Evolutionary conservation across 1,139 yeast species (phyloP), one percentile per base, ranked within the genome.

Genomic region (Meyerozyma smithsonii): DNA sequence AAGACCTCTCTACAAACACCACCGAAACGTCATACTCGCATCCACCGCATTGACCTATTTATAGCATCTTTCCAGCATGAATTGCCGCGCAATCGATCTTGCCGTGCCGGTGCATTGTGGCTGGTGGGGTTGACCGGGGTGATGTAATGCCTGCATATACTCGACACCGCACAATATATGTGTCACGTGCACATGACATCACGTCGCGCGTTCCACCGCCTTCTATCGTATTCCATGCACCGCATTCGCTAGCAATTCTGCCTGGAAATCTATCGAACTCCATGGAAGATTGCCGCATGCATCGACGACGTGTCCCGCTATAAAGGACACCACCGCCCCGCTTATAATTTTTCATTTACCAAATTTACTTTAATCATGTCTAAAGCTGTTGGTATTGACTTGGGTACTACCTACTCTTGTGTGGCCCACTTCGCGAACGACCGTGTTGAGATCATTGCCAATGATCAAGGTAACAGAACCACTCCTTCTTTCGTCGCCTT

Each of bases 401-500:
- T 49, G 51, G 53, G 53, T 39, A 49, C 53, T 32, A 49, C 53
- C 19, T 49, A 49, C 51, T 48, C 51, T 28, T 49, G 53, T 47
- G 53, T 49, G 20, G 53, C 37, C 16, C 37, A 35, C 37, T 35
- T 35, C n/a, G 66, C 84, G 44, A 81, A 81, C 54, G 88, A 82
- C 56, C 71, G 83, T 55, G 86, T 80, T 46, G 87, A 80, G 64
- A 80, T 80, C 58, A 79, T 79, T 54, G 84, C 84, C 46, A 79
- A 79, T 53, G 83, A 78, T 36, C 84, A 78, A 64, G 84, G 84
- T 73, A 79, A 79, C 67, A 74, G 84, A 72, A 79, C 84, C 38
- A 79, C 85, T 18, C 84, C 85, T 34, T 79, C 84, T 7, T 79
- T 76, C 58, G 85, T 79, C 42, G 84, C 83, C 25, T 79, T 79